Conservation (phyloP, 768 basidiomycete genomes). For the Coprinellus aureogranulatus region DNA sequence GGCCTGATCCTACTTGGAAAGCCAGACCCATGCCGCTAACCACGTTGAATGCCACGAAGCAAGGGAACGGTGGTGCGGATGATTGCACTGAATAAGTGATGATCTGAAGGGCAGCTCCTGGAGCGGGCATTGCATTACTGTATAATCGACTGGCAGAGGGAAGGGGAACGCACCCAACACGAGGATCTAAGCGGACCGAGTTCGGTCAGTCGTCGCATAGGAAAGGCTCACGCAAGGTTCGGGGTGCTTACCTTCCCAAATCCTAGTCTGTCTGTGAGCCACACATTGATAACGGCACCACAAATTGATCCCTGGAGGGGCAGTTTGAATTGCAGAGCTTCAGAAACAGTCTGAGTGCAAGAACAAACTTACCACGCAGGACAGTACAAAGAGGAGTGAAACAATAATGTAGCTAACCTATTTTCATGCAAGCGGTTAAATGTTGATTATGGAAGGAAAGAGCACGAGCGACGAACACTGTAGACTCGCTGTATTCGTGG, state of each 20-base stretch:
- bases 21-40: constrained; percentile 45
- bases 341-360: not conserved
- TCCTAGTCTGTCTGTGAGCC: constrained; percentile 34
- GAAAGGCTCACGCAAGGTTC: not conserved
- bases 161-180: constrained; percentile 7
- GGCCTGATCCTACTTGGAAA: constrained; percentile 36
- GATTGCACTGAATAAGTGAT: constrained; percentile 53
- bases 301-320: constrained; percentile 37
- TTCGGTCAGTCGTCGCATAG: too few species aligned
- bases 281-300: constrained; percentile 40
- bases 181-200: constrained; percentile 8
- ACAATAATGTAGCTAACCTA: constrained; percentile 53
- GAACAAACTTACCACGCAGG: constrained; percentile 32
- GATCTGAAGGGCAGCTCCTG: constrained; percentile 53
- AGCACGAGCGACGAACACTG: constrained; percentile 31
- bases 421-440: not conserved
- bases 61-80: constrained; percentile 62
- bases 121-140: not conserved
- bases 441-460: not conserved
- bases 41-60: constrained; percentile 48
- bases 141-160: not conserved
- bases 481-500: constrained; percentile 65
- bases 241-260: constrained; percentile 39
- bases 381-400: constrained; percentile 55
- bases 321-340: too few species aligned